Percentiles rank a stretch among this genome's conserved stretches.
These are phyloP conservation scores for Hymenochaete sp. DNA, from an alignment of 1,284 basidiomycete species.

Conservation along the genomic window DNA sequence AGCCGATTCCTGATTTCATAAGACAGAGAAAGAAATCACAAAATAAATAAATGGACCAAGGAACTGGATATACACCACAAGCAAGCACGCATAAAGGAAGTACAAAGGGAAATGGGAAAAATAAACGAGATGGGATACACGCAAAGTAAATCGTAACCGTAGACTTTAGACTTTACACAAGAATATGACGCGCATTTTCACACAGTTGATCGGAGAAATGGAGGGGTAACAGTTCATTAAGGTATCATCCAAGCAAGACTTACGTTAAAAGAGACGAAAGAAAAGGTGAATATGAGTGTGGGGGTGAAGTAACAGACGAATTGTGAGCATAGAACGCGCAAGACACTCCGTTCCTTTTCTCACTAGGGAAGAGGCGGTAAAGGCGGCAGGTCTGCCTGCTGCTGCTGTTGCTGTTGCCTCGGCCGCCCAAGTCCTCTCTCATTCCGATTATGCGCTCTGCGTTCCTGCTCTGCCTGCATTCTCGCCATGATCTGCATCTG, in stretches of 20 bases:
- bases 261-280: background rate
- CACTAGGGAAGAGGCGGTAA: slow-evolving; percentile 26
- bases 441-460: slow-evolving; percentile 48
- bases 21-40: background rate
- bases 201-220: too few species aligned
- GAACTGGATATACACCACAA: background rate
- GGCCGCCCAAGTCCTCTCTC: slow-evolving; percentile 43
- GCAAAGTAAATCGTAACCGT: background rate
- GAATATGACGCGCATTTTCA: too few species aligned
- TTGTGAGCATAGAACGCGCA: background rate
- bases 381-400: slow-evolving; percentile 20
- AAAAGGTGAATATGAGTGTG: background rate
- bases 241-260: too few species aligned
- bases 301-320: background rate
- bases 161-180: background rate
- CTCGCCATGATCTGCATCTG: slow-evolving; percentile 72
- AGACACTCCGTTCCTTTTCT: background rate
- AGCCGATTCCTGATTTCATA: too few species aligned
- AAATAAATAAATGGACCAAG: background rate
- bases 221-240: too few species aligned
- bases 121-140: background rate
- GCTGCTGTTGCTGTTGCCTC: slow-evolving; percentile 23
- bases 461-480: slow-evolving; percentile 66
- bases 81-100: background rate
- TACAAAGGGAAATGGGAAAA: slow-evolving; percentile 1